Evolutionary conservation across 768 basidiomycete genomes (phyloP), one percentile per base, ranked within the genome.

Genomic region (Panus rudis): DNA sequence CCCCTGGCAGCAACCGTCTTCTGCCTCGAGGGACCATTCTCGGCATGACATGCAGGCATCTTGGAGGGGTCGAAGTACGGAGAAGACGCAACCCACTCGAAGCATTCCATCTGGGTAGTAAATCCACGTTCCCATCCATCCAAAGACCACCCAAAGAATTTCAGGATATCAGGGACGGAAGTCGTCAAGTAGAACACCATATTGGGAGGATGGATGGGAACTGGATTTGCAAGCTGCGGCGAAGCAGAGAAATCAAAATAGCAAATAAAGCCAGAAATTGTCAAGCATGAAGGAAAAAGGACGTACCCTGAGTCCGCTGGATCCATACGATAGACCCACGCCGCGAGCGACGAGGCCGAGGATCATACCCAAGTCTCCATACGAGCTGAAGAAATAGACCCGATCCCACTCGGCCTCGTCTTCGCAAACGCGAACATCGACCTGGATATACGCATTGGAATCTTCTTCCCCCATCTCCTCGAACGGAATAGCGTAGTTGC

Each of bases 301-400:
- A 19, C 58, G 40, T 31, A 81, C 83, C 69, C 76, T 81, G 16
- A 86, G 57, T 0, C 83, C 84, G 32, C 74, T 67, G 19, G 60
- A 62, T 4, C 75, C 74, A 0, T 81, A 56, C 2, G 60, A 53
- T 3, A 86, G 51, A 3, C 81, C 78, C 37, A 62, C 61, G 41
- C 73, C 73, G 30, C 70, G 68, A 7, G 68, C 72, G 14, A 85
- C 58, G 12, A 80, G 57, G 8, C 77, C 73, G 37, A 86, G 58
- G 13, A 86, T 81, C 75, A 84, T 82, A 0, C 79, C 79, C 14
- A 85, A 66, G 51, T 85, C 84, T 7, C 84, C 84, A 51, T 84
- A 85, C 1, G 75, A 72, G 45, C 77, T 70, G 52, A 75, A 75
- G 59, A 83, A 75, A 19, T 68, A 54, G 13, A 75, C 58, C 17